These are phyloP conservation scores for Andrographis paniculata DNA, from an alignment of 305 asterid genomes.

Conservation along the genomic window DNA sequence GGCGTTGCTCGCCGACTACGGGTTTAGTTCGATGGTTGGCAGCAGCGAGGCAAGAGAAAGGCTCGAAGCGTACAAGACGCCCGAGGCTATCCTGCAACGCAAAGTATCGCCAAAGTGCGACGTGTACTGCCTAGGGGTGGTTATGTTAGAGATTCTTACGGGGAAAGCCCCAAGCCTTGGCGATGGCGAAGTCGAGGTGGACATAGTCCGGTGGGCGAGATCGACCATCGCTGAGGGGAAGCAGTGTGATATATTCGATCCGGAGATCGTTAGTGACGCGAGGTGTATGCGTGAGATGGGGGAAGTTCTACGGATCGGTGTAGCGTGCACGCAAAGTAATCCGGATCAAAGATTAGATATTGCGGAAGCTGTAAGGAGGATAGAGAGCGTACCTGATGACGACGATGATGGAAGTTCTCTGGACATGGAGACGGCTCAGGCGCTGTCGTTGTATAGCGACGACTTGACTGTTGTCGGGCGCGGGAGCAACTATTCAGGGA, in stretches of 20 bases:
- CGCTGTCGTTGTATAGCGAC: too few species aligned
- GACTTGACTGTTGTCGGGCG: too few species aligned
- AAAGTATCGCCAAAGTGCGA: slow-evolving; percentile 56
- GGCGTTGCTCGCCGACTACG: slow-evolving; percentile 56
- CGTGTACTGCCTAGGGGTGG: slow-evolving; percentile 52
- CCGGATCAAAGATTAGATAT: slow-evolving; percentile 42
- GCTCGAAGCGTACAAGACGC: slow-evolving; percentile 48
- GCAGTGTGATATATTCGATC: slow-evolving; percentile 40
- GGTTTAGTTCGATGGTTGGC: slow-evolving; percentile 33
- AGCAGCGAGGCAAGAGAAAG: slow-evolving; percentile 33
- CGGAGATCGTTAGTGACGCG: slow-evolving; percentile 23
- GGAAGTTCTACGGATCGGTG: slow-evolving; percentile 43
- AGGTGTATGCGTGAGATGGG: slow-evolving; percentile 27
- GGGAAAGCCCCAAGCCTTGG: slow-evolving; percentile 47
- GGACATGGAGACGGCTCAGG: too few species aligned
- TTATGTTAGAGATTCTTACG: slow-evolving; percentile 63
- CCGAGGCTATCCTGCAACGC: slow-evolving; percentile 40
- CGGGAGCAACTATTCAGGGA: too few species aligned
- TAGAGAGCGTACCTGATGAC: slow-evolving; percentile 31
- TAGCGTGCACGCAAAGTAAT: slow-evolving; percentile 42
- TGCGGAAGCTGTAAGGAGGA: slow-evolving; percentile 41
- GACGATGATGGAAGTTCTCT: too few species aligned
- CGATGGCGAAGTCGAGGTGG: slow-evolving; percentile 50
- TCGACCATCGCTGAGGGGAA: slow-evolving; percentile 41
- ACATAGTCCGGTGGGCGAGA: slow-evolving; percentile 48